phyloP scores from a whole-genome alignment of 768 basidiomycete species.

The Artomyces pyxidatus region DNA sequence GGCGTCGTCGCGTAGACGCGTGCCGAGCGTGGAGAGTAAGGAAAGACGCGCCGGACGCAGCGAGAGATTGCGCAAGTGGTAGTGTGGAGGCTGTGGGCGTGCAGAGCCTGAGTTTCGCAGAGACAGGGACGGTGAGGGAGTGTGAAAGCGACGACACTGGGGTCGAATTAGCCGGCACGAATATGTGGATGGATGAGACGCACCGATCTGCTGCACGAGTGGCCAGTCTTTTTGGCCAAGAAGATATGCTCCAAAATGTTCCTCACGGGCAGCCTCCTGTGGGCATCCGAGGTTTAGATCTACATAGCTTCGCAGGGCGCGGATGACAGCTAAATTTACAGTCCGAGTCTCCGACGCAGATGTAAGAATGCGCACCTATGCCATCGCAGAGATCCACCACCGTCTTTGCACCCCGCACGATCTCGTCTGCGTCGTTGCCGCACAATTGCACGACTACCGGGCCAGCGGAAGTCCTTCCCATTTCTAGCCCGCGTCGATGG shows the following conservation, averaged over 20 bases:
- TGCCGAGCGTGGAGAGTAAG: conserved; percentile 69
- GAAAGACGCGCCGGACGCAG: conserved; percentile 62
- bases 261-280: conserved; percentile 56
- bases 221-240: conserved; percentile 68
- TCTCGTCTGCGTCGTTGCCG: conserved; percentile 56
- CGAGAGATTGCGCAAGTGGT: conserved; percentile 48
- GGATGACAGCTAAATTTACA: neutral
- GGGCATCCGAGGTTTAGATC: conserved; percentile 82
- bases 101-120: conserved; percentile 46
- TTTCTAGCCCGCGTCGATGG: conserved; percentile 48
- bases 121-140: conserved; percentile 56
- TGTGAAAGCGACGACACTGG: conserved; percentile 57
- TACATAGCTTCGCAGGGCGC: conserved; percentile 22
- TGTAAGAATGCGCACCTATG: conserved; percentile 41
- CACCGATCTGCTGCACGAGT: conserved; percentile 56
- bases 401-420: conserved; percentile 54
- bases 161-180: no score
- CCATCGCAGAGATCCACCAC: conserved; percentile 57
- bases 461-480: conserved; percentile 18
- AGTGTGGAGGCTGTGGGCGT: conserved; percentile 40
- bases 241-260: conserved; percentile 71
- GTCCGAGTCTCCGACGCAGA: neutral
- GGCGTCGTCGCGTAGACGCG: conserved; percentile 58
- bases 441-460: conserved; percentile 69
- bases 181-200: neutral